Conservation (phyloP, 441 rosid genomes). For the Populus trichocarpa region DNA sequence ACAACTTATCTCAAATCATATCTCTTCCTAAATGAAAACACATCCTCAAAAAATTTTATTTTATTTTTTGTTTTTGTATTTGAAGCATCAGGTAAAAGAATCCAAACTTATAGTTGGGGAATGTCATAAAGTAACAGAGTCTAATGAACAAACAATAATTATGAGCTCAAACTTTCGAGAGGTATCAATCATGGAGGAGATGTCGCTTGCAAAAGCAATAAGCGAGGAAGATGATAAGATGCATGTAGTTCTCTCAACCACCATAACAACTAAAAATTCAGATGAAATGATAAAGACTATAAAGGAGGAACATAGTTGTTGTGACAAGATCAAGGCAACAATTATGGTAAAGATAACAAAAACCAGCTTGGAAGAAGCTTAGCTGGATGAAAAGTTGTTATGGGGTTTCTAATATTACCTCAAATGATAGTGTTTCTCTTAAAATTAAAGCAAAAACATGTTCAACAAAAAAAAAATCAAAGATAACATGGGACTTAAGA, state of each 20-base stretch:
- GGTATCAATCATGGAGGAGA: slow-evolving; percentile 18
- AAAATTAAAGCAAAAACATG: slow-evolving; percentile 11
- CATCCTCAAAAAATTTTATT: no score
- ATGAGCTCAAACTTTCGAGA: slow-evolving; percentile 17
- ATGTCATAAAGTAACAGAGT: slow-evolving; percentile 12
- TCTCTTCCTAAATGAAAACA: no score
- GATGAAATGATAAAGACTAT: slow-evolving; percentile 11
- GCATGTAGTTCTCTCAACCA: neutral
- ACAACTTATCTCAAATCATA: no score
- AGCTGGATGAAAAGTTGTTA: slow-evolving; percentile 14
- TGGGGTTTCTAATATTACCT: slow-evolving; percentile 6
- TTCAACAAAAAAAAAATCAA: neutral
- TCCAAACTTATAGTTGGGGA: slow-evolving; percentile 2
- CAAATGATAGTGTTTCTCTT: slow-evolving; percentile 12
- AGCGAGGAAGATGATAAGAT: slow-evolving; percentile 16
- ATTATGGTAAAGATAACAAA: slow-evolving; percentile 8
- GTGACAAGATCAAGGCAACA: slow-evolving; percentile 12
- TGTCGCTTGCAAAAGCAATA: slow-evolving; percentile 6
- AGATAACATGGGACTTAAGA: slow-evolving; percentile 15
- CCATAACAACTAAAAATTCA: slow-evolving; percentile 8
- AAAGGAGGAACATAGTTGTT: slow-evolving; percentile 18
- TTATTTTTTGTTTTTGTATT: no score
- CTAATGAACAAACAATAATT: no score
- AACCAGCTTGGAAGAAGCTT: slow-evolving; percentile 17
- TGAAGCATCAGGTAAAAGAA: slow-evolving; percentile 36